Conservation (phyloP, 1,284 basidiomycete species). For the Boletus semigastroideus region DNA sequence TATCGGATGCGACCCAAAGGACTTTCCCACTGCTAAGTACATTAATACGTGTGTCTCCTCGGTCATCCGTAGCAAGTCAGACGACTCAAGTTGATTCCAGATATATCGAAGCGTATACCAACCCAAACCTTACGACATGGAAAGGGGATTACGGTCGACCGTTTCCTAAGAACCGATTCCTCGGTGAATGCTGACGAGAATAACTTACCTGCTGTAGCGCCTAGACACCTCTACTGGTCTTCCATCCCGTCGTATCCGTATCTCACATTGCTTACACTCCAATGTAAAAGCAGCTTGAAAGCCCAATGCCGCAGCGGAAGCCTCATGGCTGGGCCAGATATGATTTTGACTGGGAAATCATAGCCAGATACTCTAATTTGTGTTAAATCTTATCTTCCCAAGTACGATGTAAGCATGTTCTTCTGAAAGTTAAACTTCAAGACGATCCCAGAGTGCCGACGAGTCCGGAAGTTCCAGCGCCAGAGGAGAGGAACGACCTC, state of each 20-base stretch:
- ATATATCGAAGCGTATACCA: conserved; percentile 41
- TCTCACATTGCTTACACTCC: neutral
- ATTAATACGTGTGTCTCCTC: conserved; percentile 48
- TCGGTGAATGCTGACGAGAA: conserved; percentile 29
- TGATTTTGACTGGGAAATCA: neutral
- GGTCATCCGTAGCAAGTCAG: neutral
- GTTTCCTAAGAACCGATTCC: conserved; percentile 33
- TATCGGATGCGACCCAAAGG: conserved; percentile 70
- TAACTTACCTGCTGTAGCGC: neutral
- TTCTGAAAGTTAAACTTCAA: neutral
- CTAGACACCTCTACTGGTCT: neutral
- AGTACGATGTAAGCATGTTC: neutral
- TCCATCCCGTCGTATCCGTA: conserved; percentile 2
- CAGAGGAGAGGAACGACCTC: conserved; percentile 29
- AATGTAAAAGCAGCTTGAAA: neutral
- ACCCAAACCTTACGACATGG: conserved; percentile 44
- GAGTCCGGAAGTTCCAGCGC: conserved; percentile 5
- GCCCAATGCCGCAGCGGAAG: neutral
- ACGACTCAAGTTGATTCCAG: conserved; percentile 16
- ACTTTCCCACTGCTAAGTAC: conserved; percentile 64
- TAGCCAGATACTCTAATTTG: no score
- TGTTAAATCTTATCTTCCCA: neutral
- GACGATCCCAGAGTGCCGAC: conserved; percentile 2
- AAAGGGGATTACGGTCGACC: conserved; percentile 33
- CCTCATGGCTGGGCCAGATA: neutral